Conservation (phyloP, 2,329 filamentous ascomycete genomes). For the Epichloe coenophiala region DNA sequence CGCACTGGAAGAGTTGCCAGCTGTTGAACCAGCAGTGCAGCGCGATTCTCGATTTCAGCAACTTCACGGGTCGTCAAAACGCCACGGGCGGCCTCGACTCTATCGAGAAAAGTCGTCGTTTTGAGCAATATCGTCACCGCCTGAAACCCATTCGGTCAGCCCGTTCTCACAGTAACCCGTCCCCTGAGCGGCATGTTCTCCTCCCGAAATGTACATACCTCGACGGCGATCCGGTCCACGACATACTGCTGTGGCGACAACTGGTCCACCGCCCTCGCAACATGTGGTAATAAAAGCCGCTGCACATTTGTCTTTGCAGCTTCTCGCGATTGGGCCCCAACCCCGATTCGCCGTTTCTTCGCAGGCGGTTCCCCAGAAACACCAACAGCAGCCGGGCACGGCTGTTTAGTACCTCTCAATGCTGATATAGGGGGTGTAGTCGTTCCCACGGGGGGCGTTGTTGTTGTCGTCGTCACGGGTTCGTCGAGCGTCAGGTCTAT, state of each 20-base stretch:
- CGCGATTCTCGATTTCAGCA: constrained; percentile 8
- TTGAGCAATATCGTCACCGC: constrained; percentile 12
- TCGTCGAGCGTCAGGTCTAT: constrained; percentile 15
- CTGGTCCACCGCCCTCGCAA: constrained; percentile 13
- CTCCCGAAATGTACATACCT: constrained; percentile 11
- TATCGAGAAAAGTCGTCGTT: constrained; percentile 11
- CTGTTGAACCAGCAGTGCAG: constrained; percentile 10
- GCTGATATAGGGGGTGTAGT: not conserved
- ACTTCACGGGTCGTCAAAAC: constrained; percentile 9
- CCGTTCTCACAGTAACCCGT: not conserved
- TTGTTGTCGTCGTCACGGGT: not conserved
- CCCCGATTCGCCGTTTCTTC: constrained; percentile 18
- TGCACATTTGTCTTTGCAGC: constrained; percentile 14
- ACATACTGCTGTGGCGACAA: constrained; percentile 12
- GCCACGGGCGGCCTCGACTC: constrained; percentile 12
- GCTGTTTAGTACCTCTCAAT: not conserved
- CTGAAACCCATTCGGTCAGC: constrained; percentile 4
- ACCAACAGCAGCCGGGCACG: not conserved
- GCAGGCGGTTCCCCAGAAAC: constrained; percentile 13
- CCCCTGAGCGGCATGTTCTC: not conserved
- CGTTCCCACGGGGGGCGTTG: too few species aligned
- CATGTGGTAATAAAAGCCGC: constrained; percentile 20
- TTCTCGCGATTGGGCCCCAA: constrained; percentile 6
- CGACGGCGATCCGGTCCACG: constrained; percentile 15
- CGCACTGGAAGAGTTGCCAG: constrained; percentile 12